Conservation (phyloP, 2,329 filamentous ascomycete genomes). For the Berkeleyomyces rouxiae region DNA sequence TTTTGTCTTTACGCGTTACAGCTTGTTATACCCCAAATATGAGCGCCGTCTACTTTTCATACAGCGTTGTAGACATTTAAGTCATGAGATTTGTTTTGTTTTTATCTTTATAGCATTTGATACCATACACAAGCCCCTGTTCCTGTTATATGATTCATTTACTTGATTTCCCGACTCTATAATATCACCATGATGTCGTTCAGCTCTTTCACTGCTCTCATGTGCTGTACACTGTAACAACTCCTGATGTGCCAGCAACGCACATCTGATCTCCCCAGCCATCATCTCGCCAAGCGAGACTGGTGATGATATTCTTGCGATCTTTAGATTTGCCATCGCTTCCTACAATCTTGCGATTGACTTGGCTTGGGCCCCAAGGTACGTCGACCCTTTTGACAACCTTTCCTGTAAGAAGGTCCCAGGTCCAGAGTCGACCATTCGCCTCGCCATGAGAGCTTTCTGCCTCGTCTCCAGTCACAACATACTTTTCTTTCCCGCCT, state of each 20-base stretch:
- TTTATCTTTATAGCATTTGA: neutral
- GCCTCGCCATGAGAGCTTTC: slow-evolving; percentile 15
- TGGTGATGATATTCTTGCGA: slow-evolving; percentile 43
- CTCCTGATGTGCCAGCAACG: slow-evolving; percentile 46
- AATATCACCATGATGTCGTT: neutral
- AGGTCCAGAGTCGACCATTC: slow-evolving; percentile 51
- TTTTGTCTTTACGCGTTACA: neutral
- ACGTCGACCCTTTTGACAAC: slow-evolving; percentile 44
- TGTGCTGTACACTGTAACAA: slow-evolving; percentile 45
- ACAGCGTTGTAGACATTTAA: neutral
- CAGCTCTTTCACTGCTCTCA: neutral
- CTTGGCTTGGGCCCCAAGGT: slow-evolving; percentile 38
- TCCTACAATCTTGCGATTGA: slow-evolving; percentile 36
- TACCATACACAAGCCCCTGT: neutral
- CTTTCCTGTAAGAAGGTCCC: slow-evolving; percentile 67
- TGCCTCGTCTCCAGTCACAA: slow-evolving; percentile 66
- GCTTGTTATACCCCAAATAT: neutral
- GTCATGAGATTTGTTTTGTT: neutral
- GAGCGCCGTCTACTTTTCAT: neutral
- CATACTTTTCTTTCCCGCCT: slow-evolving; percentile 59
- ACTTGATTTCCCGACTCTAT: neutral
- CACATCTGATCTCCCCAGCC: slow-evolving; percentile 50
- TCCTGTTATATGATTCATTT: neutral
- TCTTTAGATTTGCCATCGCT: slow-evolving; percentile 44
- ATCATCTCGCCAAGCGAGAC: slow-evolving; percentile 44